Evolutionary conservation across 176 grass and related monocot species (phyloP).

Genomic region (Musa beccarii): DNA sequence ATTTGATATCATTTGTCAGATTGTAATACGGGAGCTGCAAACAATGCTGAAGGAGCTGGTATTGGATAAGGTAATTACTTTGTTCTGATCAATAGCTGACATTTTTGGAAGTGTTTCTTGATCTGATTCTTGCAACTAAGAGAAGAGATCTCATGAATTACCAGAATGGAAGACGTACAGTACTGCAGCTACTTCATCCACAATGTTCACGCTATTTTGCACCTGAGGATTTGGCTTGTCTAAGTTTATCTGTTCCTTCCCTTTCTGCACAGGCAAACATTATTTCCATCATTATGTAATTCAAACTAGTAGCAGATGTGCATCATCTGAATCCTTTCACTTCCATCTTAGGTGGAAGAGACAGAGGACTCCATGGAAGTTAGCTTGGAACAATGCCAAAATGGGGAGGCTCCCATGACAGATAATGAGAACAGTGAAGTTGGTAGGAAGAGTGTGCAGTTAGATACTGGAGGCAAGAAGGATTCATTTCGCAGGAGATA

Average conservation of each 20-base stretch:
- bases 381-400: background rate
- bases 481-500: constrained; percentile 56
- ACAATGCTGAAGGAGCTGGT: constrained; percentile 59
- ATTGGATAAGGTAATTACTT: constrained; percentile 69
- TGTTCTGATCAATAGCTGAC: background rate
- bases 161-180: constrained; percentile 77
- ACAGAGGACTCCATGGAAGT: constrained; percentile 13
- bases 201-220: constrained; percentile 61
- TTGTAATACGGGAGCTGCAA: constrained; percentile 54
- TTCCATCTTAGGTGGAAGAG: constrained; percentile 40
- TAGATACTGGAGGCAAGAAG: constrained; percentile 57
- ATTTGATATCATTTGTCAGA: constrained; percentile 31
- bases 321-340: constrained; percentile 5
- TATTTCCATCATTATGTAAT: background rate
- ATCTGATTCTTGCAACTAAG: background rate
- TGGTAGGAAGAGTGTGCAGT: constrained; percentile 13
- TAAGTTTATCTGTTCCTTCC: constrained; percentile 64
- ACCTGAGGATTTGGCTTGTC: constrained; percentile 58
- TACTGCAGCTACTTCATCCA: constrained; percentile 76
- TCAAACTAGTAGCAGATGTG: background rate
- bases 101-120: background rate
- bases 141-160: constrained; percentile 10
- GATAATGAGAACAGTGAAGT: constrained; percentile 20
- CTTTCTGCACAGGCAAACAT: constrained; percentile 56
- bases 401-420: constrained; percentile 15